Conservation (phyloP, 805 yeast genomes). For the Diddensiella transvaalensis region DNA sequence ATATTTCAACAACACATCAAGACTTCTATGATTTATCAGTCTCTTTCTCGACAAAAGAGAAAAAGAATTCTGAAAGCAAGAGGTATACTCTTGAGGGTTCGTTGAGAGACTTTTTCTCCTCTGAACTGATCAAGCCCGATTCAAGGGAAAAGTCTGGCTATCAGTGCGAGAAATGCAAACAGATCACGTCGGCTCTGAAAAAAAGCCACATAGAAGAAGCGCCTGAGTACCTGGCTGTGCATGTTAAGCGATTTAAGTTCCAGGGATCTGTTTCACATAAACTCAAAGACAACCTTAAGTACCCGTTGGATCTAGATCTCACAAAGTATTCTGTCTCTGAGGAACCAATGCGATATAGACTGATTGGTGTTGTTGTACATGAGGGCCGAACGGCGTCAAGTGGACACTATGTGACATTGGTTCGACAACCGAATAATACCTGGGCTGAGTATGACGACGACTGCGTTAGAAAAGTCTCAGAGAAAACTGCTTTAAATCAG, state of each 20-base stretch:
- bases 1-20: slow-evolving; percentile 81
- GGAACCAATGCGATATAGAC: slow-evolving; percentile 58
- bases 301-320: slow-evolving; percentile 73
- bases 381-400: slow-evolving; percentile 90
- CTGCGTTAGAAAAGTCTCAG: slow-evolving; percentile 67
- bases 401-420: slow-evolving; percentile 90
- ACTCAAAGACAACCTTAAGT: slow-evolving; percentile 80
- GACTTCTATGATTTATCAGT: slow-evolving; percentile 90
- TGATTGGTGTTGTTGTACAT: slow-evolving; percentile 83
- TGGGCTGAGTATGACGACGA: slow-evolving; percentile 98
- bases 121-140: slow-evolving; percentile 71
- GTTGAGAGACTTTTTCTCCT: slow-evolving; percentile 74
- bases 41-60: slow-evolving; percentile 50
- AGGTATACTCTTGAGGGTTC: slow-evolving; percentile 68
- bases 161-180: slow-evolving; percentile 81
- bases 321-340: slow-evolving; percentile 44
- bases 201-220: slow-evolving; percentile 69
- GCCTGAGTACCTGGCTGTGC: slow-evolving; percentile 85
- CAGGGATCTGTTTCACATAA: slow-evolving; percentile 57
- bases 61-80: slow-evolving; percentile 38
- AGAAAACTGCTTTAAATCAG: slow-evolving; percentile 70
- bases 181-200: slow-evolving; percentile 73
- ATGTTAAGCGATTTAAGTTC: slow-evolving; percentile 87
- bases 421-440: slow-evolving; percentile 84
- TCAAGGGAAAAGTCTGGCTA: slow-evolving; percentile 49